Evolutionary conservation across 305 asterid species (phyloP), one percentile per base, ranked within the genome.

Genomic region (Solanum hybrid): DNA sequence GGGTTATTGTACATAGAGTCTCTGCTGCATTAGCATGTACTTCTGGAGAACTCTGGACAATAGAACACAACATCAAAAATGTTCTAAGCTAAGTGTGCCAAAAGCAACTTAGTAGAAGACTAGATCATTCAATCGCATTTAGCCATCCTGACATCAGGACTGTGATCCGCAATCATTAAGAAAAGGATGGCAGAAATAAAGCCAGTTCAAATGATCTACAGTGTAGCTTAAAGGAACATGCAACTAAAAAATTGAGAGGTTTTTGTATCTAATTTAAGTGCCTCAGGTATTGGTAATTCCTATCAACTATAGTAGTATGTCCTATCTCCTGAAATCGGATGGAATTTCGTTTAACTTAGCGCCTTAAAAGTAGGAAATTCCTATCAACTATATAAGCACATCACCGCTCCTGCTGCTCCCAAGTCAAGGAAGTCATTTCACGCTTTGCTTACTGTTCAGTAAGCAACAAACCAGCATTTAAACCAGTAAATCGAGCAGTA

Each of bases 1-100:
- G 93, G 88, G 95, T 92, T 69, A 95, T 94, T 16, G 96, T 92
- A 90, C 95, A 96, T 66, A 96, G 96, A 91, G 95, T 95, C 94
- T 96, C 98, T 91, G 98, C 96, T 88, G 98, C 97, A 94, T 96
- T 96, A 91, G 96, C 96, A 92, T 96, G 98, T 89, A 95, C 97
- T 94, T 96, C 98, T 86, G 98, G 94, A 91, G 89, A 51, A 88
- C 90, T 37, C 92, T 90, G 92, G n/a, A 88, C 20, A 27, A 81
- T 38, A 85, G 46, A 56, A 60, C 76, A 85, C 76, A 31, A 32
- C 20, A 20, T 85, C 88, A 85, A 34, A 56, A 31, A 56, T 56
- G 46, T 56, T 85, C 32, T 22, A 22, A 56, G 88, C 46, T 32
- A 31, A 35, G 42, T 31, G 87, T 31, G 72, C 42, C 38, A 31